Base-by-base conservation (phyloP, 2,329 filamentous ascomycete species). In the Verticillium nonalfalfae region DNA sequence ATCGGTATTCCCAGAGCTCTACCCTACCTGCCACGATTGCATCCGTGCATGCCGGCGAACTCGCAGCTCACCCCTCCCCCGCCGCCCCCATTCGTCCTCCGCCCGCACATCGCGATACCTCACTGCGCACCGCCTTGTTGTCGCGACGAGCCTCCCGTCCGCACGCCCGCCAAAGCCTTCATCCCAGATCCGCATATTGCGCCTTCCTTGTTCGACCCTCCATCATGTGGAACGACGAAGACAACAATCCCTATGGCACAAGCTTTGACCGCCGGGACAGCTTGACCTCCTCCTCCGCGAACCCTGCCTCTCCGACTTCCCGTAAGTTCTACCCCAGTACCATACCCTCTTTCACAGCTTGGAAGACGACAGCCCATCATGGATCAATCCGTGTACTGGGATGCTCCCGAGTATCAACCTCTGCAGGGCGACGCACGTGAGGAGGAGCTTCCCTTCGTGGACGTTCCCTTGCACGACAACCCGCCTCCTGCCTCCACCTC, bases 141-240 rank as follows among this genome's bases (percentile, higher is more conserved):
- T 50, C 21, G 45, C 45, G 45, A n/a, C 13, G 9, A 3, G n/a
- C n/a, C 7, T 21, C 21, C 45, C 10, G 15, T 7, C 6, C 45
- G 6, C 45, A 7, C n/a, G 5, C 45, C 45, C 45, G 7, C 45
- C 36, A 58, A 40, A 33, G 26, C 14, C 21, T 21, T n/a, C 21
- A 4, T 45, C 31, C 38, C 18, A 38, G 21, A 58, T 14, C 57
- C 26, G 57, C 58, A 61, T 33, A 34, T 26, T 21, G 39, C 26
- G 38, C 45, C 45, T 18, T 59, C 55, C 14, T 56, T 57, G 39
- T 61, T 57, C 36, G 36, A 39, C 26, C 26, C 61, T 36, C 60
- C 59, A 83, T 69, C 68, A 98, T 98, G 94, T 98, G 94, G 94
- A 96, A 97, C 83, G 93, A 98, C 81, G 94, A 98, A 79, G 92